Percentiles rank a stretch among this genome's conserved stretches.
These are phyloP conservation scores for Euphrasia arctica DNA, from an alignment of 305 asterid species.

Conservation along the genomic window DNA sequence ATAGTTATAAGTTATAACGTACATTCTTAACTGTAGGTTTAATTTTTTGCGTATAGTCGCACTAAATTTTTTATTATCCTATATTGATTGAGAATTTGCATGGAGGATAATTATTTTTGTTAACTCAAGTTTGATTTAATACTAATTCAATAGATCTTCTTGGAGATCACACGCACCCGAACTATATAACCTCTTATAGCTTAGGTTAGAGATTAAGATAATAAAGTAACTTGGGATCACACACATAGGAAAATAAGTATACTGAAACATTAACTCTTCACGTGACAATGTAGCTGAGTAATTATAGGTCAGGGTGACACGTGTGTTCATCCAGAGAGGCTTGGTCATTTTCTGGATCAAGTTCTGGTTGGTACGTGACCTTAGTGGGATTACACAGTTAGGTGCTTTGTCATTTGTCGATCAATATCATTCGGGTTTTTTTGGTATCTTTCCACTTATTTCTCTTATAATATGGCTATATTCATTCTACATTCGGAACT, in stretches of 20 bases:
- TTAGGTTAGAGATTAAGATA: background rate
- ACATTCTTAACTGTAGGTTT: too few relatives aligned
- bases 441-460: background rate
- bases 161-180: background rate
- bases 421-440: background rate
- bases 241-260: background rate
- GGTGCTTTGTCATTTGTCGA: background rate
- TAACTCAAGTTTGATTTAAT: background rate
- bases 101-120: background rate
- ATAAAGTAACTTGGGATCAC: background rate
- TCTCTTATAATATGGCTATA: background rate
- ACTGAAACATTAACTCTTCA: background rate
- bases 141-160: background rate
- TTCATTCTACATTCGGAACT: background rate
- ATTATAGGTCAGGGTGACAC: background rate
- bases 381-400: background rate
- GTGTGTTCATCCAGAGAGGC: background rate
- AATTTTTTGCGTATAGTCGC: background rate
- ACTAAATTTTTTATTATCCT: background rate
- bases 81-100: background rate
- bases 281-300: background rate
- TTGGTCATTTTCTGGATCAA: background rate
- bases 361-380: background rate
- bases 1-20: too few relatives aligned
- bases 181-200: background rate